phyloP scores from a whole-genome alignment of 441 rosid genomes.

The Brassica balearica region DNA sequence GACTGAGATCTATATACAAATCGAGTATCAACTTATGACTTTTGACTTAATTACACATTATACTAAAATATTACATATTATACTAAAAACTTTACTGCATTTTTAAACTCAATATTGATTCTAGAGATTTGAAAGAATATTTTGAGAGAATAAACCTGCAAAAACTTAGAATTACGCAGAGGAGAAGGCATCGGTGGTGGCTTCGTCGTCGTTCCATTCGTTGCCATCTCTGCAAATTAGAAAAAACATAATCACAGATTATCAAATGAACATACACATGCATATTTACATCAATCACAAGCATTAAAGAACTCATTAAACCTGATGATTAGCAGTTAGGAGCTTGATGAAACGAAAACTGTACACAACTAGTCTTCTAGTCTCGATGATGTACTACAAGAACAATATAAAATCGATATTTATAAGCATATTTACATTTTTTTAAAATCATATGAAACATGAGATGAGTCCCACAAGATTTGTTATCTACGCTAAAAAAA shows the following conservation, averaged over 20 bases:
- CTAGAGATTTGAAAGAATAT: background rate
- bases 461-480: constrained; percentile 43
- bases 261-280: constrained; percentile 9
- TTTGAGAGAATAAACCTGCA: constrained; percentile 61
- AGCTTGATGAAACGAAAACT: constrained; percentile 26
- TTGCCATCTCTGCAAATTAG: constrained; percentile 69
- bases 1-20: constrained; percentile 18
- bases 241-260: constrained; percentile 11
- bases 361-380: constrained; percentile 34
- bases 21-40: background rate
- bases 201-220: constrained; percentile 50
- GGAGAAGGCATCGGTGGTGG: constrained; percentile 93
- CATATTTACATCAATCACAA: background rate
- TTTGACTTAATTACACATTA: constrained; percentile 6
- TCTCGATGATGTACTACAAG: constrained; percentile 36
- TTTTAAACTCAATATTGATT: background rate
- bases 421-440: constrained; percentile 42
- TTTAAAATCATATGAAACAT: constrained; percentile 13
- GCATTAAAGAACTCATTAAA: constrained; percentile 8
- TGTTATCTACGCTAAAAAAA: constrained; percentile 27
- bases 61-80: background rate
- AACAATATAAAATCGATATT: constrained; percentile 40
- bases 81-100: background rate
- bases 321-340: constrained; percentile 21
- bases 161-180: constrained; percentile 84